Conservation (phyloP, 441 rosid genomes). For the Euphorbia corollata region DNA sequence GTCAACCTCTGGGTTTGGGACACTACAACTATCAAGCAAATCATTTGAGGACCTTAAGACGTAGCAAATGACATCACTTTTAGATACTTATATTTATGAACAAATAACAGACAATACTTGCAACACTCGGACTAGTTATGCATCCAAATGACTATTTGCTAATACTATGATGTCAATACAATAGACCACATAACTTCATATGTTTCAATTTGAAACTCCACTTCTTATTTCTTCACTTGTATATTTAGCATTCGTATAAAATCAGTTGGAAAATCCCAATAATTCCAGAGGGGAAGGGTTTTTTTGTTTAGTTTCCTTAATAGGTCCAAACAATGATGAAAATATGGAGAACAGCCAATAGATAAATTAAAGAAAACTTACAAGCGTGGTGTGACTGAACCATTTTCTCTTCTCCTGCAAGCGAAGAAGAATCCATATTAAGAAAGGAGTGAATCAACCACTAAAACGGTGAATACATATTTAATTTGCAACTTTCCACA, state of each 20-base stretch:
- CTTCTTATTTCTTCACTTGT: background rate
- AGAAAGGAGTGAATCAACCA: background rate
- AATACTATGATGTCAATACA: background rate
- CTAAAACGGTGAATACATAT: background rate
- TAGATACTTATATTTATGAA: background rate
- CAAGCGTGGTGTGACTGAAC: constrained; percentile 31
- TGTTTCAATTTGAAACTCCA: background rate
- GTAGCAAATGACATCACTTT: background rate
- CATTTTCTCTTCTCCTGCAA: constrained; percentile 41
- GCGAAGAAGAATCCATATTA: constrained; percentile 6
- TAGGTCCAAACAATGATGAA: background rate
- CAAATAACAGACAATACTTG: background rate
- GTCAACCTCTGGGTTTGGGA: background rate
- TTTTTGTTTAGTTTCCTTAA: background rate
- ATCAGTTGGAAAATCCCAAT: background rate
- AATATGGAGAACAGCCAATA: background rate
- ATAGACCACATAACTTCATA: background rate
- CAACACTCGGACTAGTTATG: background rate
- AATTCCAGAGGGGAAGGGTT: background rate
- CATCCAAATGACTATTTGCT: background rate
- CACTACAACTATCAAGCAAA: background rate
- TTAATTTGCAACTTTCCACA: too few species aligned
- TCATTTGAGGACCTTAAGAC: background rate
- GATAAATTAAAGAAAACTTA: constrained; percentile 23
- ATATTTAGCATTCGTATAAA: background rate